Base-by-base conservation (phyloP, 257 asterid species). In the Lantana camara region DNA sequence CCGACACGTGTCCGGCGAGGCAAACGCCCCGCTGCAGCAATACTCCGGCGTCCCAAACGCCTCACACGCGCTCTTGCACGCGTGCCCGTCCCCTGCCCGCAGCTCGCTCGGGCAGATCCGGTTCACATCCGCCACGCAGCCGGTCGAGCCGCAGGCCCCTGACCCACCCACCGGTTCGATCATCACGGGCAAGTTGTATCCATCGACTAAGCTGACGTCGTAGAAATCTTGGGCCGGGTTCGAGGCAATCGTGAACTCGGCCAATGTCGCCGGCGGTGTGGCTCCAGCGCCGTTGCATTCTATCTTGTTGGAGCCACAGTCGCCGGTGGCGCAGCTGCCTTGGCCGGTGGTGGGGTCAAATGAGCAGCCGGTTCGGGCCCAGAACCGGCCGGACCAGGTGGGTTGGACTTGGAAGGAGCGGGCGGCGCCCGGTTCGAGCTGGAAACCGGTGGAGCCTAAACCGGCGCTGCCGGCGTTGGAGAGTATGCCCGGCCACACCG, bases 171-270 rank as follows among this genome's bases (percentile, higher is more conserved):
- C 63, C 32, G 67, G 20, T n/a, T 54, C 71, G 17, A 75, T 47
- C 0, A 66, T 60, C 74, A 75, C 64, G 9, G 76, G 79, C 52
- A 75, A n/a, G 19, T 76, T 76, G 56, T 71, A 76, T 0, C 79
- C 82, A 12, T 77, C 82, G 13, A 77, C 82, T 2, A 77, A 69
- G 63, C 78, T 72, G 32, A 76, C 81, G 27, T 71, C 81, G 17
- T 76, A 76, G 65, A 71, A 76, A 24, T 71, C 81, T 8, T 57
- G 64, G 14, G 51, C 54, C 13, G 27, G 6, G 5, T 37, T 48
- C 6, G 71, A 61, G 65, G 69, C 78, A n/a, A 77, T 58, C 0
- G 77, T 73, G 74, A 77, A 77, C 17, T 77, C 79, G 4, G 74
- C 82, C 11, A 77, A 55, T 0, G 82, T 77, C 16, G 79, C 79